A percentile compares a stretch with the other conserved stretches of the same genome.
Evolutionary conservation across 352 stramenopile genomes (phyloP).

Genomic region (Pythium grandisporangium): DNA sequence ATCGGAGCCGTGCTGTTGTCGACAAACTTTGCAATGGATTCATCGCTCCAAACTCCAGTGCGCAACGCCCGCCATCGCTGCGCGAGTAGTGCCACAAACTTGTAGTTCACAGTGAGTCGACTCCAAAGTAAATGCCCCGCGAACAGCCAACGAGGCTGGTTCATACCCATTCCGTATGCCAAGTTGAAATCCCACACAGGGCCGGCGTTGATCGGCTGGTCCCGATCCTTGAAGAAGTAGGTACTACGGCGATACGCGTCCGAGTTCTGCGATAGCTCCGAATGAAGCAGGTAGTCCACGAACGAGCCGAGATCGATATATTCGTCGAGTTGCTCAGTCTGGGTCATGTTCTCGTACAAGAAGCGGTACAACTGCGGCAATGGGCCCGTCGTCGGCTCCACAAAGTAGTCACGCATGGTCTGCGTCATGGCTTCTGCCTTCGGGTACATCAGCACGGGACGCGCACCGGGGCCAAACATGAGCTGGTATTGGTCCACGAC

Average conservation of each 20-base stretch:
- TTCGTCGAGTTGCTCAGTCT: constrained; percentile 6
- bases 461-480: constrained; percentile 13
- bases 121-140: constrained; percentile 8
- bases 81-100: constrained; percentile 10
- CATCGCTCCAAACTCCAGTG: constrained; percentile 10
- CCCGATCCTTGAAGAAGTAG: constrained; percentile 22
- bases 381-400: constrained; percentile 8
- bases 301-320: constrained; percentile 20
- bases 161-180: constrained; percentile 7
- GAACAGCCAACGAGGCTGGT: constrained; percentile 12
- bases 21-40: constrained; percentile 6
- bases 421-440: constrained; percentile 6
- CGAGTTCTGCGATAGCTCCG: constrained; percentile 16
- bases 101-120: constrained; percentile 16
- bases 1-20: constrained; percentile 4
- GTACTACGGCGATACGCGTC: constrained; percentile 14
- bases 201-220: constrained; percentile 14
- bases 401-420: constrained; percentile 19
- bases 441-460: constrained; percentile 13
- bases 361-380: constrained; percentile 15
- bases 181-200: constrained; percentile 12
- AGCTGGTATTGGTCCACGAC: constrained; percentile 12
- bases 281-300: constrained; percentile 19
- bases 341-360: constrained; percentile 13
- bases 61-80: constrained; percentile 14